Evolutionary conservation across 768 basidiomycete genomes (phyloP).

Genomic region (Trametes cinnabarina): DNA sequence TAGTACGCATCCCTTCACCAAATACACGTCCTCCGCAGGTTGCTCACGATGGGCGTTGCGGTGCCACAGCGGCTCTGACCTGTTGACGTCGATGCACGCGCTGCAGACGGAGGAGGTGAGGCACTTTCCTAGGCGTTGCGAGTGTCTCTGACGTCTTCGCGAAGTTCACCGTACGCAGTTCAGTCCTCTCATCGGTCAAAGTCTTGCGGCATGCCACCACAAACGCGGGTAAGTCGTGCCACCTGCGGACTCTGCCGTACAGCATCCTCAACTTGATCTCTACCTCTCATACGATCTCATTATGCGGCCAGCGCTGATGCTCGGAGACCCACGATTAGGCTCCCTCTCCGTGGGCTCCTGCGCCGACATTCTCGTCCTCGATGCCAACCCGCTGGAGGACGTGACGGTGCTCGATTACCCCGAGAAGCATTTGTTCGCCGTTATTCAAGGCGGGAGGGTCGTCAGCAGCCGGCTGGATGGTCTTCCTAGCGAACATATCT

Average conservation of each 20-base stretch:
- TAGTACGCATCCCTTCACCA: constrained; percentile 28
- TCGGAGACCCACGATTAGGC: constrained; percentile 36
- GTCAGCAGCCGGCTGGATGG: constrained; percentile 25
- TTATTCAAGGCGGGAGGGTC: constrained; percentile 38
- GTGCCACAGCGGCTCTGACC: constrained; percentile 20
- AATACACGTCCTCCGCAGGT: neutral
- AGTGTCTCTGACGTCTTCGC: neutral
- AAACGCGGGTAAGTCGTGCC: constrained; percentile 32
- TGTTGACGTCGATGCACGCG: constrained; percentile 62
- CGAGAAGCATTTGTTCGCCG: constrained; percentile 36
- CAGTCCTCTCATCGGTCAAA: constrained; percentile 32
- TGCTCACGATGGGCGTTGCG: too few relatives aligned
- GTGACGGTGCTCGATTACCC: constrained; percentile 42
- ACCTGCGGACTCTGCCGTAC: neutral
- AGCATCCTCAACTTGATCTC: too few relatives aligned
- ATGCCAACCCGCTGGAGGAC: constrained; percentile 42
- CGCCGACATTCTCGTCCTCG: constrained; percentile 42
- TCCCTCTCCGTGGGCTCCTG: constrained; percentile 34
- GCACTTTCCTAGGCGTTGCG: neutral
- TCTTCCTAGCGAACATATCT: constrained; percentile 21
- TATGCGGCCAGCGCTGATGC: constrained; percentile 34
- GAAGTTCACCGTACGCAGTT: constrained; percentile 38
- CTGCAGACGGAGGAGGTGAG: constrained; percentile 50
- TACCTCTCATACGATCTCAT: too few relatives aligned
- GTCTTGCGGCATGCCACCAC: constrained; percentile 43